Base-by-base conservation (phyloP, 768 basidiomycete species). In the Epithele typhae region DNA sequence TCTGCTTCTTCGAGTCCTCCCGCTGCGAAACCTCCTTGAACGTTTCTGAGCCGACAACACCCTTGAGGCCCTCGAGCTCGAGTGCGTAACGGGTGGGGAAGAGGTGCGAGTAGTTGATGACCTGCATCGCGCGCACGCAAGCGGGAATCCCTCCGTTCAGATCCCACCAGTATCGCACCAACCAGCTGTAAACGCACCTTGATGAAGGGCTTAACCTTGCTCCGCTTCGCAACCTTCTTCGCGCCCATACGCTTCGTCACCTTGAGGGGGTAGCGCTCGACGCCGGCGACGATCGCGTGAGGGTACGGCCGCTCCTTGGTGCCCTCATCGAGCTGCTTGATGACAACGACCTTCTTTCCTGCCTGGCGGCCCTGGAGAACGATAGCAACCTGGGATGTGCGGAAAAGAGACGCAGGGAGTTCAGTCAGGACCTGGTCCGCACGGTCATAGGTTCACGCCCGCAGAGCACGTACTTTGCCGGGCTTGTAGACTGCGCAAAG, bases 201-300 rank as follows among this genome's bases (percentile, higher is more conserved):
- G 80, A 99, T 92, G 73, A 99, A 99, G 58, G 96, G 96, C 81
- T 99, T 99, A 71, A 99, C 86, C 74, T 93, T 95, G 74, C 84
- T 92, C 74, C 96, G 79, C 73, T 77, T 79, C 58, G 86, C 81
- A 57, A 98, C 68, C 69, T 90, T 92, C 80, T 96, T 98, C 69
- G 90, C 82, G 55, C 95, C 91, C 95, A 98, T 98, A 56, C 88
- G 85, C 66, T 87, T 87, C 58, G 92, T 96, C 59, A 98, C 95
- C 76, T 98, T 98, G 66, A 88, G 77, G 15, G 96, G 96, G 82
- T 96, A 97, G 58, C 93, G 83, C 77, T 99, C 95, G 66, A 99
- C 82, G 57, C 96, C 96, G 49, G 93, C 96, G 64, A 98, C 95
- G 64, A 99, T 85, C 60, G 96, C 96, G 68, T 99, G 93, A 56